Conservation (phyloP, 129 eudicot genomes). For the Arctium minus region DNA sequence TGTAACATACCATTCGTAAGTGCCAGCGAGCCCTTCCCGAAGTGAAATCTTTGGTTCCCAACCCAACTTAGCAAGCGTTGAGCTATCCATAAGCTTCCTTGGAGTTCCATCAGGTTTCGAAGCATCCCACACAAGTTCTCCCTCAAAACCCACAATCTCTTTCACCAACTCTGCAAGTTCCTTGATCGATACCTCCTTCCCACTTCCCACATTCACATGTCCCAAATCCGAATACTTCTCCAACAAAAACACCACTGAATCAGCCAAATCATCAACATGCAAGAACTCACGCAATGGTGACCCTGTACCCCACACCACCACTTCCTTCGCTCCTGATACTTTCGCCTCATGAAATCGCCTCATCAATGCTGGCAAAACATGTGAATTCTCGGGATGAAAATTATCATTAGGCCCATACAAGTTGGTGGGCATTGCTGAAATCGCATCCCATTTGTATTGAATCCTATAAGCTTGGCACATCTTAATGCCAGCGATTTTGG, state of each 20-base stretch:
- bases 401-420: constrained; percentile 90
- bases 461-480: constrained; percentile 89
- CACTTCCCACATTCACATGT: constrained; percentile 97
- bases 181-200: constrained; percentile 86
- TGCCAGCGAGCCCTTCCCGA: constrained; percentile 78
- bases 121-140: constrained; percentile 82
- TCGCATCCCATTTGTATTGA: constrained; percentile 78
- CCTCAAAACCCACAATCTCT: constrained; percentile 85
- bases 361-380: constrained; percentile 82
- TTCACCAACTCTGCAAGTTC: constrained; percentile 91
- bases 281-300: constrained; percentile 81
- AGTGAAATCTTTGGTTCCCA: constrained; percentile 84
- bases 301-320: constrained; percentile 98
- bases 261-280: constrained; percentile 96
- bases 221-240: constrained; percentile 77
- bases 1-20: constrained; percentile 84
- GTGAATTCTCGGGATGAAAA: constrained; percentile 93
- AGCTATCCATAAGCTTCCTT: constrained; percentile 96
- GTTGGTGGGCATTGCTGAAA: constrained; percentile 94
- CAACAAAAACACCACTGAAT: constrained; percentile 69
- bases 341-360: constrained; percentile 92
- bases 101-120: constrained; percentile 97
- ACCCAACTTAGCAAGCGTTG: constrained; percentile 61
- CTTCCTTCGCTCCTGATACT: constrained; percentile 52
- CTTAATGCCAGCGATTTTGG: constrained; percentile 91